Evolutionary conservation across 805 yeast genomes (phyloP).

Genomic region (Yamadazyma sp.): DNA sequence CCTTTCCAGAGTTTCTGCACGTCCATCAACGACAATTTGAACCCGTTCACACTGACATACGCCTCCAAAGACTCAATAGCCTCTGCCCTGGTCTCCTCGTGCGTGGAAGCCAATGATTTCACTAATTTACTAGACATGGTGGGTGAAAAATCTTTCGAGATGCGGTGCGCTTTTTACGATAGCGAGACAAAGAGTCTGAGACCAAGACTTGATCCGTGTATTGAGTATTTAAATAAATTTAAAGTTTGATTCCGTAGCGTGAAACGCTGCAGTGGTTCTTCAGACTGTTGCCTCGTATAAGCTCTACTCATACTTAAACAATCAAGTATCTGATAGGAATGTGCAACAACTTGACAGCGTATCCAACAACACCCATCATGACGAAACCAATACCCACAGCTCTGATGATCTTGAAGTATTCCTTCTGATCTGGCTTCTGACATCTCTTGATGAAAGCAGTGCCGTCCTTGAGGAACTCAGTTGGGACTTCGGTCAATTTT

Average conservation of each 20-base stretch:
- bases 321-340: slow-evolving; percentile 95
- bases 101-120: slow-evolving; percentile 81
- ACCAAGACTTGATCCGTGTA: too few relatives aligned
- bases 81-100: slow-evolving; percentile 68
- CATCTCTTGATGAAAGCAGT: slow-evolving; percentile 84
- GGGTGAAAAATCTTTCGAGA: slow-evolving; percentile 7
- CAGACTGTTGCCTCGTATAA: too few relatives aligned
- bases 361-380: slow-evolving; percentile 98
- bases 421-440: slow-evolving; percentile 88
- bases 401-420: slow-evolving; percentile 82
- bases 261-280: too few relatives aligned
- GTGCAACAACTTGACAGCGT: slow-evolving; percentile 89
- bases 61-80: slow-evolving; percentile 15
- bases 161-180: too few relatives aligned
- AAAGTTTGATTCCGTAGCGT: too few relatives aligned
- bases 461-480: slow-evolving; percentile 90
- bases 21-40: slow-evolving; percentile 49
- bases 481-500: slow-evolving; percentile 80
- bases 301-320: slow-evolving; percentile 50
- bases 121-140: slow-evolving; percentile 50
- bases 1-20: slow-evolving; percentile 93
- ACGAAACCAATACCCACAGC: slow-evolving; percentile 97
- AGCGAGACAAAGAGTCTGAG: too few relatives aligned
- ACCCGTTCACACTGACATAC: slow-evolving; percentile 32
- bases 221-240: too few relatives aligned